Base-by-base conservation (phyloP, 805 yeast species). In the Cyberlindnera subsufficiens region DNA sequence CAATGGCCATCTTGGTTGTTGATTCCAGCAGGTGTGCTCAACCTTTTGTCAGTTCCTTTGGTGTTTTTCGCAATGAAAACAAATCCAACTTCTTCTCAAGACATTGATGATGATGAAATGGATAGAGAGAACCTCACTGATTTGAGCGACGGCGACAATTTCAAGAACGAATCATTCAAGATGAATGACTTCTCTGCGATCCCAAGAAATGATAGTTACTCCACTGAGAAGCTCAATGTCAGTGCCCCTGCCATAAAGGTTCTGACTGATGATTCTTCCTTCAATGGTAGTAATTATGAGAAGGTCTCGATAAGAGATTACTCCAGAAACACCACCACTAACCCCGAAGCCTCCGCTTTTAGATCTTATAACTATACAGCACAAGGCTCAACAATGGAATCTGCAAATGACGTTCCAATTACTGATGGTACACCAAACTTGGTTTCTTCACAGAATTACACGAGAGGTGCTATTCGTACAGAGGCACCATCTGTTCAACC, bases 1-100 rank as follows among this genome's bases (percentile, higher is more conserved):
- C 63, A 70, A 6, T 85, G 90, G 90, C 71, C 80, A n/a, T 71
- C 81, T 8, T 85, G 91, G 90, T 58, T 81, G 30, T 67, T 82
- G 54, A 71, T 84, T 25, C 88, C 83, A 1, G 74, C 86, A 4
- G 82, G 86, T 11, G 82, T 70, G 0, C 61, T 80, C 42, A 70
- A 72, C 42, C 63, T 85, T 44, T 42, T 78, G 2, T 62, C 79
- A 2, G 46, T 81, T 2, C 75, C 84, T 6, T 59, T 78, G 34
- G 64, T 75, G 27, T 68, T 75, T 39, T 49, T 76, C 22, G 69
- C 74, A 18, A 35, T 51, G 47, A 48, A 50, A 39, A 53, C 56
- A 1, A 39, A 42, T 4, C 54, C 56, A 35, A 15, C 25, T 13
- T 39, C 52, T 4, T 31, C 19, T 5, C 15, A 19, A 15, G 40